Evolutionary conservation across 2,329 filamentous ascomycete genomes (phyloP), one percentile per base, ranked within the genome.

Genomic region (Ceratocystis colombiana): DNA sequence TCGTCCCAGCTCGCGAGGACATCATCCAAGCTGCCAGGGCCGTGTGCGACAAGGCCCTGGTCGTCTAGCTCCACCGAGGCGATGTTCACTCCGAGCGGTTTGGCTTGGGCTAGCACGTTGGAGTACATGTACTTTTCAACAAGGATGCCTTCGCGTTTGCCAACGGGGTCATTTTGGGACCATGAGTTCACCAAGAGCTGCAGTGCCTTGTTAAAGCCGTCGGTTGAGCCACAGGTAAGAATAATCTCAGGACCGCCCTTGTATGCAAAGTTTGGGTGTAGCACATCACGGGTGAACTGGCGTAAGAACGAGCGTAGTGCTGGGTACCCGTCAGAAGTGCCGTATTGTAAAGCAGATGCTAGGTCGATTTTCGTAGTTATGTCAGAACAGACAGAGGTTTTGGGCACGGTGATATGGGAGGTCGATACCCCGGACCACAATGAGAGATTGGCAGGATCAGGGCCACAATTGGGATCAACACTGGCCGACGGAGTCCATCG

Each of bases 181-280:
- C 90, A 96, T 55, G 86, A 79, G 73, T 95, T 85, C 69, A 83
- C 86, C 71, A 96, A 82, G 6, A 89, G 81, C 72, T 91, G 85
- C 44, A 96, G 75, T 3, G 84, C 78, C 79, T 96, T 96, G 71
- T 81, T 78, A 72, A 96, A 88, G 44, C 90, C 92, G 77, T 96
- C 92, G 0, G 92, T 96, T 33, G 87, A 84, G 66, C 92, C 92
- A 73, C 86, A 88, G 7, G 88, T 92, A 70, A 96, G 77, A 67
- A 92, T 81, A 65, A 95, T 83, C 65, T 93, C 90, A 3, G 88
- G 86, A 0, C 90, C 90, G 68, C 78, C 85, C 67, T 79, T 79
- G 73, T 96, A 96, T 4, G 90, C 90, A 6, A 92, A 82, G 71
- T 88, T 86, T 1, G 90, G 90, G 73, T 96, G 90, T 64, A 96